These are phyloP conservation scores for Arthrobotrys musiformis DNA, from an alignment of 2,329 filamentous ascomycete genomes.

Conservation along the genomic window DNA sequence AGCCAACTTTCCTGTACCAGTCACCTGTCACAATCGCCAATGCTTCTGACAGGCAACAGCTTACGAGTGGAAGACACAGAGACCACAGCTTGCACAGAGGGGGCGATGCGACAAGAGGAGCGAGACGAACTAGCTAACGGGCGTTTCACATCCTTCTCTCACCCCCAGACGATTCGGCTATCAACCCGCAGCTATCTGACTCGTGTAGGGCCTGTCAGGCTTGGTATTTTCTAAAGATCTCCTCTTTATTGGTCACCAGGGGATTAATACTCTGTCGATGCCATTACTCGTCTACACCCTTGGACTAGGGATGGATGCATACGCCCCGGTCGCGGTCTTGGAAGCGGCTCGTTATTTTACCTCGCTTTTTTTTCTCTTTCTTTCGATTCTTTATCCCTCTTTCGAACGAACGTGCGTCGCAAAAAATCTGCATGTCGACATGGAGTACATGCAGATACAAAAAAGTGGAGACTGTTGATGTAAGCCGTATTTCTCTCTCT, in stretches of 20 bases:
- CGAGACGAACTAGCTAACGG: no score
- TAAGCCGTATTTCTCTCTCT: conserved; percentile 15
- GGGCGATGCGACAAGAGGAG: neutral
- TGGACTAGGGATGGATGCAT: conserved; percentile 10
- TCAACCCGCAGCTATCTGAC: conserved; percentile 47
- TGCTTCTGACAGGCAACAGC: neutral
- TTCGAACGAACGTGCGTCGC: no score
- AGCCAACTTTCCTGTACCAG: conserved; percentile 30
- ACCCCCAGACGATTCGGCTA: conserved; percentile 28
- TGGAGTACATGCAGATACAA: neutral
- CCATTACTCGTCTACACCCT: conserved; percentile 41
- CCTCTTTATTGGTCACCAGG: conserved; percentile 37
- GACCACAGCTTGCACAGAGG: neutral
- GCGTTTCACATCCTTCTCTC: conserved; percentile 16
- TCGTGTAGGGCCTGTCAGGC: conserved; percentile 34
- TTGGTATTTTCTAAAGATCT: conserved; percentile 20
- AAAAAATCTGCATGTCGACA: neutral
- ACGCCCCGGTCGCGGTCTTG: conserved; percentile 18
- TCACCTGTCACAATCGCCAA: conserved; percentile 24
- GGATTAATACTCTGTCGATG: conserved; percentile 16
- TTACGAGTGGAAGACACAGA: conserved; percentile 1
- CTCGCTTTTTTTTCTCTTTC: neutral
- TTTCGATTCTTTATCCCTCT: neutral
- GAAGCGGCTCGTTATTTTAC: conserved; percentile 10
- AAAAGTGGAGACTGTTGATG: neutral